phyloP scores from a whole-genome alignment of 805 yeast genomes.

The Hyphopichia homilentoma region DNA sequence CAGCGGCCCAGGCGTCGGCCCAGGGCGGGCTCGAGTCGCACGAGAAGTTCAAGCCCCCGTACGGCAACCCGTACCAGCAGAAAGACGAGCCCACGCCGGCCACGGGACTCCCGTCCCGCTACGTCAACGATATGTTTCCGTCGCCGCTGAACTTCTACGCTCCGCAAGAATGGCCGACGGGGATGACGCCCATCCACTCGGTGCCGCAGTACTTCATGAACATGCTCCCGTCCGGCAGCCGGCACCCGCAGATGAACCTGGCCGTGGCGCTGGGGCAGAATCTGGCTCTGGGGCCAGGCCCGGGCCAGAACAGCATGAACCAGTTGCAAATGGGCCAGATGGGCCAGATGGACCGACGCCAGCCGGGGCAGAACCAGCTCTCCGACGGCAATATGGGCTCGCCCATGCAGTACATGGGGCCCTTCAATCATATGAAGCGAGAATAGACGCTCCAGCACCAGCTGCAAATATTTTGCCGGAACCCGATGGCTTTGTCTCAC shows the following conservation, averaged over 20 bases:
- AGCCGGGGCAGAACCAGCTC: constrained; percentile 2
- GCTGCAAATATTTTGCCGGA: no score
- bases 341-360: constrained; percentile 5
- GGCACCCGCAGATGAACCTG: neutral
- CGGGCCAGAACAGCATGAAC: constrained; percentile 9
- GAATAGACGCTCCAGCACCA: no score
- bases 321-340: constrained; percentile 7
- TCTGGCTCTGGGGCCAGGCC: constrained; percentile 3
- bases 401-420: constrained; percentile 32
- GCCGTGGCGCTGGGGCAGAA: neutral
- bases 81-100: constrained; percentile 66
- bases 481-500: no score
- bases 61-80: constrained; percentile 5
- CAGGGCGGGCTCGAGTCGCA: constrained; percentile 2
- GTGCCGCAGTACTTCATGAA: constrained; percentile 36
- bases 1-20: constrained; percentile 7
- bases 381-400: constrained; percentile 18
- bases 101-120: constrained; percentile 67
- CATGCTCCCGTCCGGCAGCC: constrained; percentile 23
- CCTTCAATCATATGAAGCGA: constrained; percentile 23
- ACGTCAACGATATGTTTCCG: constrained; percentile 69
- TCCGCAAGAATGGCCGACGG: constrained; percentile 44
- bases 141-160: constrained; percentile 77
- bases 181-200: constrained; percentile 35
- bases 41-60: constrained; percentile 6